Conservation (phyloP, 345 rosid genomes). For the Anacardium occidentale region DNA sequence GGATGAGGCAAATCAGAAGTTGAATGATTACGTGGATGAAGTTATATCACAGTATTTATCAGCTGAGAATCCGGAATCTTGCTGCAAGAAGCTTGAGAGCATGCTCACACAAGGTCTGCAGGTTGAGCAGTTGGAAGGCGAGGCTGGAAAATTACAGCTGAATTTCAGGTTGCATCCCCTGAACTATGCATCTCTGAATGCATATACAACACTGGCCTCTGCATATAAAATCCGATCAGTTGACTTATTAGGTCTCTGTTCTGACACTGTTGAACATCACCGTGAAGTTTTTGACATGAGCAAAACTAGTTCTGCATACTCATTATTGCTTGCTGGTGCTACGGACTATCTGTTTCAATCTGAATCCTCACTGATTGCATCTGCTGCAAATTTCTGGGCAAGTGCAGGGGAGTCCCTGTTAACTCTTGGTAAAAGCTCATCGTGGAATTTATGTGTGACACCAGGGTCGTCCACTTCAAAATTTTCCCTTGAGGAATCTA, state of each 20-base stretch:
- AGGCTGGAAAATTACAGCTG: slow-evolving; percentile 23
- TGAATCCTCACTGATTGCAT: slow-evolving; percentile 58
- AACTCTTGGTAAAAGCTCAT: slow-evolving; percentile 36
- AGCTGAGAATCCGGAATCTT: slow-evolving; percentile 47
- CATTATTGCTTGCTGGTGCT: slow-evolving; percentile 64
- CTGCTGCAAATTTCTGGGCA: slow-evolving; percentile 61
- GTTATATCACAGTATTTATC: slow-evolving; percentile 51
- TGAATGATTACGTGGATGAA: slow-evolving; percentile 49
- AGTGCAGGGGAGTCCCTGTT: slow-evolving; percentile 67
- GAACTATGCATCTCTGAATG: slow-evolving; percentile 57
- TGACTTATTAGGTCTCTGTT: slow-evolving; percentile 23
- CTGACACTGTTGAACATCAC: slow-evolving; percentile 25
- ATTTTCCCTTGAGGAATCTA: slow-evolving; percentile 19
- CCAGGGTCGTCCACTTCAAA: slow-evolving; percentile 12
- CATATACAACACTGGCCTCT: slow-evolving; percentile 64
- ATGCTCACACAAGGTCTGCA: slow-evolving; percentile 43
- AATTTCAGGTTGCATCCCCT: slow-evolving; percentile 51
- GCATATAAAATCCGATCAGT: slow-evolving; percentile 55
- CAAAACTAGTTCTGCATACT: slow-evolving; percentile 66
- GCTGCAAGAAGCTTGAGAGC: slow-evolving; percentile 64
- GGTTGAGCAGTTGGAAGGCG: slow-evolving; percentile 22
- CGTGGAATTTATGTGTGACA: slow-evolving; percentile 30
- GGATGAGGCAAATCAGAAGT: slow-evolving; percentile 38
- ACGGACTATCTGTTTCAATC: slow-evolving; percentile 44
- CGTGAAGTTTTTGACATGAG: slow-evolving; percentile 41